Conservation (phyloP, 2,329 filamentous ascomycete species). For the Exophiala oligosperma region DNA sequence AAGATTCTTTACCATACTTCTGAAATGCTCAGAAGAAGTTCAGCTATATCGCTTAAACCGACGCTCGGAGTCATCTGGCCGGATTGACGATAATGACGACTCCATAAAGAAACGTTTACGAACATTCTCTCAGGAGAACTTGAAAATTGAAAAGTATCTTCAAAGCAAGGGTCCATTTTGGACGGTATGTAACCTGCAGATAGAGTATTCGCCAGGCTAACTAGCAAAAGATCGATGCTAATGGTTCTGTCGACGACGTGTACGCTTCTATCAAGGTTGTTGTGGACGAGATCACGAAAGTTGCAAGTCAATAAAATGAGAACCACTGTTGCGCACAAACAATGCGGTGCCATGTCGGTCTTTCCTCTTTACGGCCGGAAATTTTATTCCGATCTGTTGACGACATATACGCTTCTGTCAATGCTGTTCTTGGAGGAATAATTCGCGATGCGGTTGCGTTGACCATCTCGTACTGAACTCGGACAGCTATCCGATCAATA, state of each 20-base stretch:
- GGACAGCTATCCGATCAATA: neutral
- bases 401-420: neutral
- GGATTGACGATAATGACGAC: neutral
- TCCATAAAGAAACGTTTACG: neutral
- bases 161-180: neutral
- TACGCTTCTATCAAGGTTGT: neutral
- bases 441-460: neutral
- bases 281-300: neutral
- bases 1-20: neutral
- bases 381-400: neutral
- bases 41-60: neutral
- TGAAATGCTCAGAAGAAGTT: neutral
- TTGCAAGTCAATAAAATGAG: neutral
- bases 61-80: neutral
- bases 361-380: neutral
- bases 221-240: neutral
- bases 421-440: neutral
- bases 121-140: neutral
- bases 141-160: neutral
- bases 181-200: neutral
- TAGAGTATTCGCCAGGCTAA: neutral
- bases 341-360: neutral
- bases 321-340: neutral
- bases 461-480: neutral
- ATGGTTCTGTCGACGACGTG: neutral